These are phyloP conservation scores for Berkeleyomyces rouxiae DNA, from an alignment of 2,329 filamentous ascomycete species.

Conservation along the genomic window DNA sequence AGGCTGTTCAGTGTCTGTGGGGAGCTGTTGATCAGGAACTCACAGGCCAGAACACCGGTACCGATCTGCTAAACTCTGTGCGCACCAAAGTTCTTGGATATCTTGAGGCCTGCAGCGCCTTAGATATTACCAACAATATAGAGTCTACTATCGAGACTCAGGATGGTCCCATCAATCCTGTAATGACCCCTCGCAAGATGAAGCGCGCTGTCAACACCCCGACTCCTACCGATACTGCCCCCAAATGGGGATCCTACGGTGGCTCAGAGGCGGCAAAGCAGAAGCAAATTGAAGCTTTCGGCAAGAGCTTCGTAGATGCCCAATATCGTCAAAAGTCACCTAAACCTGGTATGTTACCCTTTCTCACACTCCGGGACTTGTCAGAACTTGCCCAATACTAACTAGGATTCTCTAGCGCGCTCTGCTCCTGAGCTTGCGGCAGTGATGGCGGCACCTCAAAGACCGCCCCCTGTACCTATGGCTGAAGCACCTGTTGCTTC, in stretches of 20 bases:
- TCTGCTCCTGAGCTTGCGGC: neutral
- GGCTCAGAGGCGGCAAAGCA: slow-evolving; percentile 7
- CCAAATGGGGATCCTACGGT: slow-evolving; percentile 1
- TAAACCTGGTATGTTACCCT: neutral
- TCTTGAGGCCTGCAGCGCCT: slow-evolving; percentile 37
- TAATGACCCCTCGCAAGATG: neutral
- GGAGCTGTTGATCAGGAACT: slow-evolving; percentile 49
- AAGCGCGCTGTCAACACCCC: neutral
- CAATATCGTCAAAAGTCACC: neutral
- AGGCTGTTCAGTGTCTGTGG: slow-evolving; percentile 56
- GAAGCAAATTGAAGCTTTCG: slow-evolving; percentile 13
- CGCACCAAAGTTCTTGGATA: slow-evolving; percentile 40
- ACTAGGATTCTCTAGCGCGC: neutral
- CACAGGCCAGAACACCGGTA: slow-evolving; percentile 27
- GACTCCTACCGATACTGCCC: neutral
- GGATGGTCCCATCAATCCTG: neutral
- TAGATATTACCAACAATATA: slow-evolving; percentile 1
- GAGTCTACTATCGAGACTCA: slow-evolving; percentile 30
- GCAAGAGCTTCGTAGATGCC: neutral
- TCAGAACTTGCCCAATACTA: neutral
- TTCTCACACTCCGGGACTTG: neutral
- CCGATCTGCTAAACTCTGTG: slow-evolving; percentile 32
- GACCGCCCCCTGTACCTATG: neutral
- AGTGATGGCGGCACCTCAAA: neutral
- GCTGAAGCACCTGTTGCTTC: neutral